Evolutionary conservation across 805 yeast species (phyloP).

Genomic region (Suhomyces sp.): DNA sequence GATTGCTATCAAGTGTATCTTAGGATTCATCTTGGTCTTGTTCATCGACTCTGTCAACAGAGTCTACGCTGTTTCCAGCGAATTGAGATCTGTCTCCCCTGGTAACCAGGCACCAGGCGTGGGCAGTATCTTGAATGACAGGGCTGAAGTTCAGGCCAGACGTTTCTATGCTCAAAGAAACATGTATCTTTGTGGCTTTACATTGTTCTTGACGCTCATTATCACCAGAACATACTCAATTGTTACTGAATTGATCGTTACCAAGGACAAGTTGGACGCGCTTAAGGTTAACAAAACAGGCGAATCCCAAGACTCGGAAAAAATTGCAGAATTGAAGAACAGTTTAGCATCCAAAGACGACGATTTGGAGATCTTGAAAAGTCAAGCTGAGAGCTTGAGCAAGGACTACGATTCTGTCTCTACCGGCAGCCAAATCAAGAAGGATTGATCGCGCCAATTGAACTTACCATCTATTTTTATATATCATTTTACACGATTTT

Average conservation of each 20-base stretch:
- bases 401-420: slow-evolving; percentile 52
- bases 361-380: slow-evolving; percentile 65
- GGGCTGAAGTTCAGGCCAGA: slow-evolving; percentile 85
- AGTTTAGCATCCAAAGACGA: slow-evolving; percentile 54
- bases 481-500: background rate
- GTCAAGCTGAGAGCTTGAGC: slow-evolving; percentile 65
- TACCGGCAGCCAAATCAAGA: slow-evolving; percentile 1
- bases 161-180: slow-evolving; percentile 95
- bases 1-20: slow-evolving; percentile 73
- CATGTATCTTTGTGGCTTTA: slow-evolving; percentile 92
- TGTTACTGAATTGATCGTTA: slow-evolving; percentile 66
- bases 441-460: background rate
- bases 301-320: slow-evolving; percentile 26
- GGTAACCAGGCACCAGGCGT: slow-evolving; percentile 23
- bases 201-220: slow-evolving; percentile 82
- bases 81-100: slow-evolving; percentile 42
- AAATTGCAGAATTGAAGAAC: slow-evolving; percentile 46
- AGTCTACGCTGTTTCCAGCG: slow-evolving; percentile 65
- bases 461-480: background rate
- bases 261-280: slow-evolving; percentile 57
- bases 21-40: slow-evolving; percentile 78
- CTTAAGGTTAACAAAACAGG: slow-evolving; percentile 21
- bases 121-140: slow-evolving; percentile 44
- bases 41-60: slow-evolving; percentile 88
- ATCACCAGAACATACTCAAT: slow-evolving; percentile 80